These are phyloP conservation scores for Psidium guajava DNA, from an alignment of 345 rosid genomes.

Conservation along the genomic window DNA sequence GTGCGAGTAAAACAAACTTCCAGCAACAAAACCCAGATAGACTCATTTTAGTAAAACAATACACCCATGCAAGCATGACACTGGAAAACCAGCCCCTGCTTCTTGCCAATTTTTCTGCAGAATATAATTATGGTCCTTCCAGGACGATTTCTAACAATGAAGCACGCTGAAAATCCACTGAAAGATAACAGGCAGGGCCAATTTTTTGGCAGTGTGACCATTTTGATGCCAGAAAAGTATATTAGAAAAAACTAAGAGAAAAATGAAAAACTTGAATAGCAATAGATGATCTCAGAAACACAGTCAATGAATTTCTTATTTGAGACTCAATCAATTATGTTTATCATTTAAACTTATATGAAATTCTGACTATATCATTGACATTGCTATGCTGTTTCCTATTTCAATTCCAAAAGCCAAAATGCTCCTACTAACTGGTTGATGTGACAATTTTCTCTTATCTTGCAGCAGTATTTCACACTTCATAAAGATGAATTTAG, in stretches of 20 bases:
- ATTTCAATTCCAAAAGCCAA: background rate
- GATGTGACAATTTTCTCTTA: background rate
- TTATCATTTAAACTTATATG: background rate
- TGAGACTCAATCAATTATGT: background rate
- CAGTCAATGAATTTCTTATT: background rate
- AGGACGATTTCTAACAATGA: background rate
- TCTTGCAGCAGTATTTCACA: background rate
- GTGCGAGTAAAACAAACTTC: background rate
- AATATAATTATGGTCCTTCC: background rate
- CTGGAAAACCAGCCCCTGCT: background rate
- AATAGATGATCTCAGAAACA: background rate
- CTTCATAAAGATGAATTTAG: background rate
- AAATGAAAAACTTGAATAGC: background rate
- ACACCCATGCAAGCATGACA: background rate
- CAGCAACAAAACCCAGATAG: background rate
- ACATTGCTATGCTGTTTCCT: background rate
- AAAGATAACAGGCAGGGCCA: background rate
- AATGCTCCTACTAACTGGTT: background rate
- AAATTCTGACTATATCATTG: background rate
- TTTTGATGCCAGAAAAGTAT: background rate
- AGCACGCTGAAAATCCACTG: background rate
- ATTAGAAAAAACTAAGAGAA: background rate
- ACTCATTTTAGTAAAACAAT: background rate
- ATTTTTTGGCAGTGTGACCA: background rate
- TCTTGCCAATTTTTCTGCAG: background rate